Percentiles rank a stretch among this genome's conserved stretches.
These are phyloP conservation scores for Flammula alnicola DNA, from an alignment of 1,284 basidiomycete genomes.

Conservation along the genomic window DNA sequence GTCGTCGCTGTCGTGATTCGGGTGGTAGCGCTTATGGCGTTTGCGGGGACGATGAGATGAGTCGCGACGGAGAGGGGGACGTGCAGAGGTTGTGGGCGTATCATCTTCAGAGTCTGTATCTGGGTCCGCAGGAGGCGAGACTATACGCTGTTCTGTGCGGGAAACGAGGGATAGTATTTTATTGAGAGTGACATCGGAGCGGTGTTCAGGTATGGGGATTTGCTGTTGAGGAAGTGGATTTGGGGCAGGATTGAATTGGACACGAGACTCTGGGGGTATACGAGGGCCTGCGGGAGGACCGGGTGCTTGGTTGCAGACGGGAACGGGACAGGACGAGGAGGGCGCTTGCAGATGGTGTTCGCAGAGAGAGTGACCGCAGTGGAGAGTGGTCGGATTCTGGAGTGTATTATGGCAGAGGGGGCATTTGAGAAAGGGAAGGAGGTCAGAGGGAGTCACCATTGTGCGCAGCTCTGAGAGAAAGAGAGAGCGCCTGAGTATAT, in stretches of 20 bases:
- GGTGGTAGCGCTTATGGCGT: constrained; percentile 31
- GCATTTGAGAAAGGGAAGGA: constrained; percentile 38
- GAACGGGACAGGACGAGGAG: constrained; percentile 33
- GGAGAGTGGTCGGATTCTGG: constrained; percentile 40
- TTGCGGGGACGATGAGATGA: constrained; percentile 34
- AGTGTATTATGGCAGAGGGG: constrained; percentile 36
- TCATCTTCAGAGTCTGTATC: constrained; percentile 32
- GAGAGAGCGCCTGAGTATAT: no score
- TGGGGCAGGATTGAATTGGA: constrained; percentile 25
- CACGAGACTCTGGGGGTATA: constrained; percentile 20
- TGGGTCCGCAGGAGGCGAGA: constrained; percentile 14
- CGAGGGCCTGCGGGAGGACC: constrained; percentile 25
- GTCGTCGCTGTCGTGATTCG: constrained; percentile 14
- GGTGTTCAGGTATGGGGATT: constrained; percentile 22
- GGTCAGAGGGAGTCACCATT: constrained; percentile 17
- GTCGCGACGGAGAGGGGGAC: constrained; percentile 2
- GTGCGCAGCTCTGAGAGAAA: no score
- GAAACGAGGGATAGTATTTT: constrained; percentile 58
- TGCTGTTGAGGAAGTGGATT: constrained; percentile 23
- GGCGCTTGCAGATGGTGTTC: constrained; percentile 29
- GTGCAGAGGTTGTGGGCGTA: constrained; percentile 19
- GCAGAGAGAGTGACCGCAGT: constrained; percentile 50
- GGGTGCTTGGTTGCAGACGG: constrained; percentile 26
- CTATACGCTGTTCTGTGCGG: constrained; percentile 29
- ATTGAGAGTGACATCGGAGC: constrained; percentile 64